phyloP scores from a whole-genome alignment of 768 basidiomycete species.

The Podaxis sp. region DNA sequence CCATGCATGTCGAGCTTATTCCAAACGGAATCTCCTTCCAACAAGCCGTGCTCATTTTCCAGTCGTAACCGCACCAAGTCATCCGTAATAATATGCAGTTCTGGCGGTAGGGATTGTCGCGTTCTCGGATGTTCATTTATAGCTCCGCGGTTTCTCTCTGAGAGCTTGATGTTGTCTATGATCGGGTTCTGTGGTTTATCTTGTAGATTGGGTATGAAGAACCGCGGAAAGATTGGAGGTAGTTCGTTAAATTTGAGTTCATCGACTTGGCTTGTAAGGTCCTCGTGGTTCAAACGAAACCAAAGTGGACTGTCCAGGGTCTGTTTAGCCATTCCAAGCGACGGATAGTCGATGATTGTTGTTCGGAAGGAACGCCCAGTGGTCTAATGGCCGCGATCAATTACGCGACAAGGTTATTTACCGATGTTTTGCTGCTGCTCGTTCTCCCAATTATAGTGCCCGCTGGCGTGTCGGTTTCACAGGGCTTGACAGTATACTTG shows the following conservation, averaged over 20 bases:
- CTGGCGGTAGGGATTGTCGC: constrained; percentile 24
- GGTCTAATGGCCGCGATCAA: too few relatives aligned
- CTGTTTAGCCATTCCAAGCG: not conserved
- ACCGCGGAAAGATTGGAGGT: constrained; percentile 42
- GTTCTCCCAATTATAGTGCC: too few relatives aligned
- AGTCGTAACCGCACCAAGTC: constrained; percentile 12
- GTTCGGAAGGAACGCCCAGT: too few relatives aligned
- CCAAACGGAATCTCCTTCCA: constrained; percentile 16
- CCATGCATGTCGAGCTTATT: not conserved
- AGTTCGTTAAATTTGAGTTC: constrained; percentile 26
- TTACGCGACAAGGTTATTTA: not conserved
- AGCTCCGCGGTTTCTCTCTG: constrained; percentile 21
- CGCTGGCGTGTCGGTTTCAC: too few relatives aligned
- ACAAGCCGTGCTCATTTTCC: constrained; percentile 20
- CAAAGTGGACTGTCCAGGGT: constrained; percentile 2
- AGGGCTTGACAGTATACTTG: too few relatives aligned
- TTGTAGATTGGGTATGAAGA: constrained; percentile 65
- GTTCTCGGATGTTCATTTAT: constrained; percentile 6
- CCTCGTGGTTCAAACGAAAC: constrained; percentile 6
- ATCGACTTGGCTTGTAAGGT: not conserved
- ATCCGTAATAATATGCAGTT: constrained; percentile 28
- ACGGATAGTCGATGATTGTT: not conserved
- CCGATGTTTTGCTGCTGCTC: not conserved
- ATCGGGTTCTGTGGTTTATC: constrained; percentile 81
- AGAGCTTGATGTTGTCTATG: constrained; percentile 50